These are phyloP conservation scores for Dioscorea alata DNA, from an alignment of 106 monocot species.

Conservation along the genomic window DNA sequence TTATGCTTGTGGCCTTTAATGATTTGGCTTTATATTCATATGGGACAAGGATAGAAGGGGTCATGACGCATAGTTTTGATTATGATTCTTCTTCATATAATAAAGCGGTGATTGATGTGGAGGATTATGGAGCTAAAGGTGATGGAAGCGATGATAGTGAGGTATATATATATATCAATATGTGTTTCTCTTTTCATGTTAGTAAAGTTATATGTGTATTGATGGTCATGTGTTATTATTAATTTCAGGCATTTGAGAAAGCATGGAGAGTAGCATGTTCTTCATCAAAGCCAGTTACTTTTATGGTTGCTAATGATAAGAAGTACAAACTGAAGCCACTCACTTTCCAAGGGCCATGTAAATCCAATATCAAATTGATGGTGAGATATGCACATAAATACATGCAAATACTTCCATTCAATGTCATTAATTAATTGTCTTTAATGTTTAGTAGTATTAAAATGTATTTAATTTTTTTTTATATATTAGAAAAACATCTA, in stretches of 20 bases:
- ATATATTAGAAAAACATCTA: too few species aligned
- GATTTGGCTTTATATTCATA: too few species aligned
- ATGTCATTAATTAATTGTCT: too few species aligned
- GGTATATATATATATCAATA: slow-evolving; percentile 11
- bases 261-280: slow-evolving; percentile 47
- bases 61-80: too few species aligned
- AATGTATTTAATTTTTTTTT: too few species aligned
- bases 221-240: background rate
- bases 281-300: slow-evolving; percentile 11
- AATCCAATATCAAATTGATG: slow-evolving; percentile 39
- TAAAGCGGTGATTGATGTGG: slow-evolving; percentile 21
- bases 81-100: too few species aligned
- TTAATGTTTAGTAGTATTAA: too few species aligned
- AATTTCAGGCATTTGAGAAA: slow-evolving; percentile 32
- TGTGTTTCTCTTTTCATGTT: too few species aligned
- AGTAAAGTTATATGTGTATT: too few species aligned
- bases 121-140: slow-evolving; percentile 36
- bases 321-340: slow-evolving; percentile 46
- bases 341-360: slow-evolving; percentile 70
- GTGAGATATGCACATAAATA: slow-evolving; percentile 17
- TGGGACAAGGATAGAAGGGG: too few species aligned
- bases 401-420: too few species aligned
- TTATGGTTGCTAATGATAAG: slow-evolving; percentile 22
- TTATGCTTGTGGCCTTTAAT: too few species aligned
- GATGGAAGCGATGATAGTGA: slow-evolving; percentile 38